Conservation (phyloP, 257 asterid species). For the Coffea eugenioides region DNA sequence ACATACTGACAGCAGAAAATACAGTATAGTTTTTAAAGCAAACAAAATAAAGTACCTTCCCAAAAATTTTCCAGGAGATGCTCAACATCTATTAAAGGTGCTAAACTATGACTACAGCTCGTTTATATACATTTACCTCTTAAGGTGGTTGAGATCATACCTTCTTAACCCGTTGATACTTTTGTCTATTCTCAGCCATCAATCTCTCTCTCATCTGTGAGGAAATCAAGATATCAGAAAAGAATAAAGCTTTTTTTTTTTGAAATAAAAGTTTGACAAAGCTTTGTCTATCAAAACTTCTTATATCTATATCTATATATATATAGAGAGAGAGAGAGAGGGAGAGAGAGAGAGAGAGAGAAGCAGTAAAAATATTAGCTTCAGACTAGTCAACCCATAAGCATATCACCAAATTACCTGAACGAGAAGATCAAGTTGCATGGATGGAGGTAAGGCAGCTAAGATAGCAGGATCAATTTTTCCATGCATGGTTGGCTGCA, state of each 20-base stretch:
- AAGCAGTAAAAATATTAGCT: no score
- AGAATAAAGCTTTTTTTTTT: neutral
- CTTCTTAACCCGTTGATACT: conserved; percentile 97
- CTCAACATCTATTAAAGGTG: no score
- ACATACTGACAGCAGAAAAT: no score
- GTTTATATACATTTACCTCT: neutral
- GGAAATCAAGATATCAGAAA: neutral
- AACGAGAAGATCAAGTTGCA: conserved; percentile 99
- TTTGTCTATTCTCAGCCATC: conserved; percentile 97
- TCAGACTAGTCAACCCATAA: neutral
- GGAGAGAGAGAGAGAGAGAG: neutral
- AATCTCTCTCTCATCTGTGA: conserved; percentile 96
- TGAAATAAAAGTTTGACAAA: no score
- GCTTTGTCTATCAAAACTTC: no score
- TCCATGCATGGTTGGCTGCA: conserved; percentile 85
- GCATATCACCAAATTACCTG: conserved; percentile 51
- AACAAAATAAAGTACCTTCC: no score
- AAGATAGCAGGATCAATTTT: conserved; percentile 89
- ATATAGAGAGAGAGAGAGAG: neutral
- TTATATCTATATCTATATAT: no score
- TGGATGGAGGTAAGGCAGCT: conserved; percentile 94
- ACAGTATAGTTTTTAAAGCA: no score
- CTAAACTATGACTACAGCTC: no score
- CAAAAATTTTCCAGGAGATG: no score
- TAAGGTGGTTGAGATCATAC: conserved; percentile 28